These are phyloP conservation scores for Claviceps purpurea DNA, from an alignment of 2,329 filamentous ascomycete genomes.

Conservation along the genomic window DNA sequence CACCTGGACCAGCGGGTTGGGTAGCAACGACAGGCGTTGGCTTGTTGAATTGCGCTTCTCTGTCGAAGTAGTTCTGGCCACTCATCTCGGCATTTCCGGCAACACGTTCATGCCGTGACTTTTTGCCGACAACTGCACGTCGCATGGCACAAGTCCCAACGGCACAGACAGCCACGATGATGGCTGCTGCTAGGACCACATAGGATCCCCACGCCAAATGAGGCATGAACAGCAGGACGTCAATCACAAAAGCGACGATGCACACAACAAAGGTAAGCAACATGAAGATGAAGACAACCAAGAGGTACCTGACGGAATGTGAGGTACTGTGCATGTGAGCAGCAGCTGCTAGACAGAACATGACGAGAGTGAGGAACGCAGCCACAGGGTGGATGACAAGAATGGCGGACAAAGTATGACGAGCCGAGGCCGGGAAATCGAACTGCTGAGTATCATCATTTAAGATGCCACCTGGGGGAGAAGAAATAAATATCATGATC, in stretches of 20 bases:
- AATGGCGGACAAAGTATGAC: slow-evolving; percentile 65
- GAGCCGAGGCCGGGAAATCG: slow-evolving; percentile 37
- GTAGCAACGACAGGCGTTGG: slow-evolving; percentile 26
- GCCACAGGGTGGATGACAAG: slow-evolving; percentile 89
- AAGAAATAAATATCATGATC: not conserved
- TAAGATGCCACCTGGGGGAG: not conserved
- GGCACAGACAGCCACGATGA: slow-evolving; percentile 67
- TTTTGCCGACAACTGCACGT: slow-evolving; percentile 77
- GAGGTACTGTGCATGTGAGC: slow-evolving; percentile 80
- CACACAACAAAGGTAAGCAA: slow-evolving; percentile 75
- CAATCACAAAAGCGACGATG: slow-evolving; percentile 79
- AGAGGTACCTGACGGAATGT: slow-evolving; percentile 79
- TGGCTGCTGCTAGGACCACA: slow-evolving; percentile 78
- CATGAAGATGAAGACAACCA: slow-evolving; percentile 72
- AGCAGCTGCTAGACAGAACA: slow-evolving; percentile 64
- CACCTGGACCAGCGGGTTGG: slow-evolving; percentile 45
- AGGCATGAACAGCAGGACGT: slow-evolving; percentile 87
- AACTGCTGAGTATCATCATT: slow-evolving; percentile 31
- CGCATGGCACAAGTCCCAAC: slow-evolving; percentile 92
- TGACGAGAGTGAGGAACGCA: slow-evolving; percentile 70
- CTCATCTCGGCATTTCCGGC: slow-evolving; percentile 96
- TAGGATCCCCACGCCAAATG: slow-evolving; percentile 91
- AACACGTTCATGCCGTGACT: slow-evolving; percentile 84
- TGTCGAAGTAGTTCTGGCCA: slow-evolving; percentile 78
- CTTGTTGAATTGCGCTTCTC: slow-evolving; percentile 42